phyloP scores from a whole-genome alignment of 2,329 filamentous ascomycete species.

The Penicillium sp. region DNA sequence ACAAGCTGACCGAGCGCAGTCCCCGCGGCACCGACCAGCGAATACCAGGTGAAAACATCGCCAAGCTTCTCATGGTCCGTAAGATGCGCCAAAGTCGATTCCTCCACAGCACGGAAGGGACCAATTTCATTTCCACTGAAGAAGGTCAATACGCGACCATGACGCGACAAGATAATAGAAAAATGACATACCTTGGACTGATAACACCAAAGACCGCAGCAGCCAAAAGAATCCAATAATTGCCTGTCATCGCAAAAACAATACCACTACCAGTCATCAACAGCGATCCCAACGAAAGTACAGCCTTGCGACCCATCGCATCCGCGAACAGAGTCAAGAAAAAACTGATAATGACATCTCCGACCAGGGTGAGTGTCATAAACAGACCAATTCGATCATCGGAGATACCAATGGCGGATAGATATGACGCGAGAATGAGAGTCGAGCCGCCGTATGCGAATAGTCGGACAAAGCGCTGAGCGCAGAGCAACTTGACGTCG shows the following conservation, averaged over 20 bases:
- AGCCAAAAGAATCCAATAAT: conserved; percentile 60
- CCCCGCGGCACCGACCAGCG: conserved; percentile 55
- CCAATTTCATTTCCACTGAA: conserved; percentile 63
- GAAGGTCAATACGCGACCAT: background rate
- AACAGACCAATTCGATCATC: conserved; percentile 63
- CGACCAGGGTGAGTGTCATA: conserved; percentile 63
- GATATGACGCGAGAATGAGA: conserved; percentile 62
- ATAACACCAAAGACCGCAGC: conserved; percentile 63
- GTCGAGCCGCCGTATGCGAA: conserved; percentile 64
- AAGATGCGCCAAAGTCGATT: conserved; percentile 63
- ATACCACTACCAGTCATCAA: conserved; percentile 60
- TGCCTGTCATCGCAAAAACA: conserved; percentile 55
- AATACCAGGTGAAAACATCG: conserved; percentile 68
- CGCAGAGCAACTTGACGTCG: conserved; percentile 41
- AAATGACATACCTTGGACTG: conserved; percentile 48
- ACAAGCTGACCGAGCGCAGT: conserved; percentile 60
- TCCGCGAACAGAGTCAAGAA: conserved; percentile 61
- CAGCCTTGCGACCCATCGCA: conserved; percentile 56
- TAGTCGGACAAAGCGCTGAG: conserved; percentile 53
- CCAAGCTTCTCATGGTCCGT: conserved; percentile 55
- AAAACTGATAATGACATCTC: conserved; percentile 61
- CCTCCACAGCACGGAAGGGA: conserved; percentile 66
- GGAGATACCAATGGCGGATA: conserved; percentile 56
- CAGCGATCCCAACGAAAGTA: conserved; percentile 53
- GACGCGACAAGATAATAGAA: no score